Evolutionary conservation across 768 basidiomycete species (phyloP).

Genomic region (Trametes coccinea): DNA sequence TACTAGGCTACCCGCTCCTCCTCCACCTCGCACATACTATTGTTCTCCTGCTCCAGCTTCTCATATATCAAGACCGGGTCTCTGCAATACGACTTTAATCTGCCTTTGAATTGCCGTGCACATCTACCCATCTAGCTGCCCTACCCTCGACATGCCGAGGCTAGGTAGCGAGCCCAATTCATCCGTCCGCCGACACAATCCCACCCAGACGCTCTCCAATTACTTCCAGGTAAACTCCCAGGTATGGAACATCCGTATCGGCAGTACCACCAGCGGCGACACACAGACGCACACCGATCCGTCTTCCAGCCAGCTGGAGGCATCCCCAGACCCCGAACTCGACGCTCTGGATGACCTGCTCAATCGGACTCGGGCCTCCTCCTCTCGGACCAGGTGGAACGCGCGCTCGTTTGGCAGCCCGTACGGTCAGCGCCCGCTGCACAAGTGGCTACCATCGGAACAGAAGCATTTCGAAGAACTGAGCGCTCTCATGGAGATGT

Average conservation of each 20-base stretch:
- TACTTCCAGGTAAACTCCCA: slow-evolving; percentile 13
- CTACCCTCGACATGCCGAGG: slow-evolving; percentile 12
- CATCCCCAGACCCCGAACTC: slow-evolving; percentile 1
- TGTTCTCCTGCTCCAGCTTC: not conserved
- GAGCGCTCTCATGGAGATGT: slow-evolving; percentile 11
- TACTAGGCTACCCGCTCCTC: not conserved
- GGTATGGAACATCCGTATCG: slow-evolving; percentile 6
- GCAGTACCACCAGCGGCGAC: not conserved
- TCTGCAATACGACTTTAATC: not conserved
- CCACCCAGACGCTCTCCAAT: slow-evolving; percentile 10
- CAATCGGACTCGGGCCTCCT: slow-evolving; percentile 6
- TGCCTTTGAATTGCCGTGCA: not conserved
- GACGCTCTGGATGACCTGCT: slow-evolving; percentile 5
- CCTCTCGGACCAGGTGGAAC: slow-evolving; percentile 18
- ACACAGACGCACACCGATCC: not conserved
- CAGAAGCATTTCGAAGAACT: slow-evolving; percentile 11
- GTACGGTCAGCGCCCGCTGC: slow-evolving; percentile 11
- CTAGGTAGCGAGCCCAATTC: slow-evolving; percentile 18
- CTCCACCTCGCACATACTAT: slow-evolving; percentile 1
- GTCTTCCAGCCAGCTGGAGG: not conserved
- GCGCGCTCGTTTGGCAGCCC: slow-evolving; percentile 15
- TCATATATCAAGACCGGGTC: not conserved
- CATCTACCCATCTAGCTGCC: not conserved
- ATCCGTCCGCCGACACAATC: slow-evolving; percentile 15
- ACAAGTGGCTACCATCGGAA: slow-evolving; percentile 3